Evolutionary conservation across 2,329 filamentous ascomycete genomes (phyloP), one percentile per base, ranked within the genome.

Genomic region (Trichoderma semiorbis): DNA sequence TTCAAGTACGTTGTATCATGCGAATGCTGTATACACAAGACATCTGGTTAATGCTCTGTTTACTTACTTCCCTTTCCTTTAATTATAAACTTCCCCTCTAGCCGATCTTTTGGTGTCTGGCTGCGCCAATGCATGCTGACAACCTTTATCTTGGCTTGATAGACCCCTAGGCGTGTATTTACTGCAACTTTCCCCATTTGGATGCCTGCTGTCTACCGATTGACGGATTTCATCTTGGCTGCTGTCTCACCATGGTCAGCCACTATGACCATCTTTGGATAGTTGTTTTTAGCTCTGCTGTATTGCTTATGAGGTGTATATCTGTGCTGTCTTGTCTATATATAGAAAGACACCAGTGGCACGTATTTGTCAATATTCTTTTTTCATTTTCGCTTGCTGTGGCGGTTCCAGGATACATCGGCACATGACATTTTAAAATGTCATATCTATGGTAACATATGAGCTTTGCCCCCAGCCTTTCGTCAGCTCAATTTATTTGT

Each of bases 81-180:
- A 12, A 14, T 24, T 14, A 14, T 24, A 14, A 53, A 24, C 47
- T 53, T 53, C 47, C 3, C 47, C 47, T 24, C n/a, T 53, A 1
- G 21, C 47, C 4, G 1, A 3, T 7, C 11, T 14, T 14, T 21
- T 21, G 5, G 47, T 21, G 47, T 26, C 7, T 36, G 32, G 18
- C 7, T 6, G 12, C 24, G 21, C 32, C 12, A 43, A 39, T 39
- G 58, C 32, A 57, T 57, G 53, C 11, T 60, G 58, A 14, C 18
- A 39, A 7, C n/a, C 58, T 3, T 62, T 16, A 62, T 18, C n/a
- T 10, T 62, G 4, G 12, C 16, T 50, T 64, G 36, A 21, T 8
- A 7, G n/a, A 64, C 61, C 36, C 62, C 62, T 10, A 47, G 62
- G 62, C 39, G 62, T 65, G 62, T 21, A n/a, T 18, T 3, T 65